These are phyloP conservation scores for Aspergillus vadensis DNA, from an alignment of 2,329 filamentous ascomycete genomes.

Conservation along the genomic window DNA sequence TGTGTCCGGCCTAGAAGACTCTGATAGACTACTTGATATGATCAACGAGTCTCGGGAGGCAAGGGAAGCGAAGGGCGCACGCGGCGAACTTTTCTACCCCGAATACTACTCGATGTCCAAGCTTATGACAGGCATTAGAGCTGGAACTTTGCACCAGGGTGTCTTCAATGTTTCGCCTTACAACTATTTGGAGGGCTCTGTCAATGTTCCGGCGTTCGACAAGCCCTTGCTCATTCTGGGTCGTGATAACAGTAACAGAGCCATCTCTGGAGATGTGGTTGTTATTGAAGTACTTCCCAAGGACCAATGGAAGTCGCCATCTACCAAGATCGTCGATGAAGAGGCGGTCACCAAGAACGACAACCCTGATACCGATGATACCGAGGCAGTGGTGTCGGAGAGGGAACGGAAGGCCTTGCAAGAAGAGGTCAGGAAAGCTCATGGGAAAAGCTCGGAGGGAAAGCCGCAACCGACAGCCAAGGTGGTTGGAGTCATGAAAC, in stretches of 20 bases:
- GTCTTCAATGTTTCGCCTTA: slow-evolving; percentile 96
- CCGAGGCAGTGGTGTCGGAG: slow-evolving; percentile 78
- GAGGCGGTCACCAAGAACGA: slow-evolving; percentile 90
- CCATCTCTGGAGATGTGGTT: slow-evolving; percentile 87
- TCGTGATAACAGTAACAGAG: slow-evolving; percentile 92
- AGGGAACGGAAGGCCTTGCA: slow-evolving; percentile 83
- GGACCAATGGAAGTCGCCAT: slow-evolving; percentile 96
- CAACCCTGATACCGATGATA: slow-evolving; percentile 79
- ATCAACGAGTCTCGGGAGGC: slow-evolving; percentile 77
- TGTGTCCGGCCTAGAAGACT: slow-evolving; percentile 79
- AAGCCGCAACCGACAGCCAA: slow-evolving; percentile 85
- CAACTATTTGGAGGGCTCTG: slow-evolving; percentile 93
- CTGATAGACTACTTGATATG: slow-evolving; percentile 87
- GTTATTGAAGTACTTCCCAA: slow-evolving; percentile 91
- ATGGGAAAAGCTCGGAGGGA: slow-evolving; percentile 73
- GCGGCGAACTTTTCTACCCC: slow-evolving; percentile 74
- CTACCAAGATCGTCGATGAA: slow-evolving; percentile 93
- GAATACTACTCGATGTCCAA: slow-evolving; percentile 88
- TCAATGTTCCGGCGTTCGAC: slow-evolving; percentile 86
- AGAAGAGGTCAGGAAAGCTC: slow-evolving; percentile 85
- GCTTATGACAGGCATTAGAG: slow-evolving; percentile 91
- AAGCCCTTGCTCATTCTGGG: slow-evolving; percentile 86
- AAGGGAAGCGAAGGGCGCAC: slow-evolving; percentile 64
- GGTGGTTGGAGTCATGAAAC: slow-evolving; percentile 88
- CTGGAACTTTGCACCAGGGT: slow-evolving; percentile 86